A percentile compares a stretch with the other conserved stretches of the same genome.
These are phyloP conservation scores for Pleurotus sapidus DNA, from an alignment of 768 basidiomycete species.

Conservation along the genomic window DNA sequence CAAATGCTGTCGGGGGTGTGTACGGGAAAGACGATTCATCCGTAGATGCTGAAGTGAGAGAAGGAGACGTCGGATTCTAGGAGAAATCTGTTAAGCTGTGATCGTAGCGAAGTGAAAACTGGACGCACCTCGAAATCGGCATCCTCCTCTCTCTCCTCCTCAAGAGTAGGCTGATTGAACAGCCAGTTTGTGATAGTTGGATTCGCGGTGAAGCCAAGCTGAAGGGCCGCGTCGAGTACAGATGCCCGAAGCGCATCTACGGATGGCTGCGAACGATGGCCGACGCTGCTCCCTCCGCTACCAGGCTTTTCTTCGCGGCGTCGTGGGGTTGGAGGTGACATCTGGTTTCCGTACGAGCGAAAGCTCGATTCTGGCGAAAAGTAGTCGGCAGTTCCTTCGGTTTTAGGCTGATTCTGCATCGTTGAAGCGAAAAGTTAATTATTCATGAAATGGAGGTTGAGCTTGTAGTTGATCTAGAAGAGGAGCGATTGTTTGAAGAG, in stretches of 20 bases:
- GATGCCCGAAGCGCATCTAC: conserved; percentile 63
- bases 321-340: too few species aligned
- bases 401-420: too few species aligned
- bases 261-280: conserved; percentile 1
- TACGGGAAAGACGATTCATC: conserved; percentile 15
- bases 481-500: too few species aligned
- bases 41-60: conserved; percentile 8
- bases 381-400: too few species aligned
- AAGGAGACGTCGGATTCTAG: conserved; percentile 1
- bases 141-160: conserved; percentile 49
- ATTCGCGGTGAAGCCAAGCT: conserved; percentile 62
- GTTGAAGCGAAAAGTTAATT: too few species aligned
- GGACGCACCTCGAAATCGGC: conserved; percentile 4
- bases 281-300: conserved; percentile 33
- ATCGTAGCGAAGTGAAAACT: not conserved
- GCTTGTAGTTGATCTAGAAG: too few species aligned
- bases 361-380: too few species aligned
- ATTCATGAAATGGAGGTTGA: too few species aligned
- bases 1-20: conserved; percentile 14
- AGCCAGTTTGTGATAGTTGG: conserved; percentile 68
- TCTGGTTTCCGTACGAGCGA: too few species aligned
- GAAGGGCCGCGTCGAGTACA: conserved; percentile 69
- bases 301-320: not conserved
- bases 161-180: conserved; percentile 58
- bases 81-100: not conserved